Percentiles rank a stretch among this genome's conserved stretches.
phyloP scores from a whole-genome alignment of 768 basidiomycete genomes.

The Steccherinum ochraceum region DNA sequence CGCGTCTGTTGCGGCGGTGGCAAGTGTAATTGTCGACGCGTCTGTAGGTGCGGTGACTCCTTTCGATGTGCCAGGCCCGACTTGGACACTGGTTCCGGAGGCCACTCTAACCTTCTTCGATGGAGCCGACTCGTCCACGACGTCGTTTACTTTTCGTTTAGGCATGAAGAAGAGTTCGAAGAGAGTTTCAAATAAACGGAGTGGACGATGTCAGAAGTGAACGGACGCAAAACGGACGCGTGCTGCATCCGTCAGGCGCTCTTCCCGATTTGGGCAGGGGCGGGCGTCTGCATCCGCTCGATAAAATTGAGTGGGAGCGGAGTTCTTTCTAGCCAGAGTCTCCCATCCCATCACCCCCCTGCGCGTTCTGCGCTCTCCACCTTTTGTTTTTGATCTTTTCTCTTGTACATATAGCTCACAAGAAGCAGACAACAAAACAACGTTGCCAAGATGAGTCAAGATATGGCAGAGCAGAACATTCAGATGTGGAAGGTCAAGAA shows the following conservation, averaged over 20 bases:
- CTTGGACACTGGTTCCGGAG: too few relatives aligned
- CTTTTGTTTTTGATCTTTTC: constrained; percentile 1
- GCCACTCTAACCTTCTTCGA: background rate
- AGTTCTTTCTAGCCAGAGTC: background rate
- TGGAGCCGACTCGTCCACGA: background rate
- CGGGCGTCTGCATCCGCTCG: background rate
- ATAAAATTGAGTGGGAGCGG: background rate
- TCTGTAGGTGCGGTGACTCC: too few relatives aligned
- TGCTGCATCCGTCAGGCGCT: too few relatives aligned
- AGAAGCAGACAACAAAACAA: background rate
- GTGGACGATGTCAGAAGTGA: too few relatives aligned
- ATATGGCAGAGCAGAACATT: constrained; percentile 82
- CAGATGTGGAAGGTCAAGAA: constrained; percentile 99
- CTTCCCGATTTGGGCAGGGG: background rate
- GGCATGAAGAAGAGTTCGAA: background rate
- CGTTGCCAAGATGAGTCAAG: constrained; percentile 60
- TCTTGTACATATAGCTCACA: constrained; percentile 5
- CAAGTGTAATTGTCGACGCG: too few relatives aligned
- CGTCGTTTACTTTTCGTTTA: background rate
- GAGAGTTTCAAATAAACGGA: too few relatives aligned
- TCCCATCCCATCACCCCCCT: constrained; percentile 1
- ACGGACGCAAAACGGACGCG: background rate
- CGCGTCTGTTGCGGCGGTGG: too few relatives aligned
- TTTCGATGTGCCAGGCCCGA: too few relatives aligned
- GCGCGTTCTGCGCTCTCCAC: constrained; percentile 1